Conservation (phyloP, 495 filamentous ascomycete species). For the Tuber magnatum region DNA sequence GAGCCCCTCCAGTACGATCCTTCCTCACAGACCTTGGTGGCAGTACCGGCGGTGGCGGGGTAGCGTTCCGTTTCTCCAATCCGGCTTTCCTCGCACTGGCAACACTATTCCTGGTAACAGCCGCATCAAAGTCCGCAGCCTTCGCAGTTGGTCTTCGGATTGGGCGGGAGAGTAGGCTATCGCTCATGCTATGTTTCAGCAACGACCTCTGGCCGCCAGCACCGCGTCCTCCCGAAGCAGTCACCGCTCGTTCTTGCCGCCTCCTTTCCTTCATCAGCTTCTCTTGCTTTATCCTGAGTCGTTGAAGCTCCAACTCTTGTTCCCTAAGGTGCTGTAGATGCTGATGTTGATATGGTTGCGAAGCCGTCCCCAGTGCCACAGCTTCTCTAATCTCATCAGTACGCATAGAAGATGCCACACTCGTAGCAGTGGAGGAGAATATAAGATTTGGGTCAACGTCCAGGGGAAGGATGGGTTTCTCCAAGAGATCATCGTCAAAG, state of each 20-base stretch:
- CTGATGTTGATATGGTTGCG: conserved; percentile 39
- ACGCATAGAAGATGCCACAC: conserved; percentile 38
- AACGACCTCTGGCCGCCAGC: conserved; percentile 19
- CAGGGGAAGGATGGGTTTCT: conserved; percentile 22
- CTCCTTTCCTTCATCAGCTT: conserved; percentile 23
- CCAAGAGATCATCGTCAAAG: conserved; percentile 29
- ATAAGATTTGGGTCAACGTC: conserved; percentile 36
- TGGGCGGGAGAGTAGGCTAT: conserved; percentile 25
- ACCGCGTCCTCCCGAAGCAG: conserved; percentile 23
- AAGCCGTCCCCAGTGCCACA: conserved; percentile 11
- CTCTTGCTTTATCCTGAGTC: conserved; percentile 26
- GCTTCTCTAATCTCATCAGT: conserved; percentile 11
- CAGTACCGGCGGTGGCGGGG: conserved; percentile 17
- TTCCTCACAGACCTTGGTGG: conserved; percentile 3
- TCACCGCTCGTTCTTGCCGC: conserved; percentile 23
- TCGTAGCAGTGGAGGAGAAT: conserved; percentile 36
- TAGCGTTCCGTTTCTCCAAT: conserved; percentile 18
- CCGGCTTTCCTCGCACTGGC: conserved; percentile 16
- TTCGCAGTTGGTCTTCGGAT: conserved; percentile 19
- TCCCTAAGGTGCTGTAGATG: conserved; percentile 40
- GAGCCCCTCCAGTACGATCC: neutral
- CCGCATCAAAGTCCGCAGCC: conserved; percentile 37
- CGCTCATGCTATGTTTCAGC: conserved; percentile 29
- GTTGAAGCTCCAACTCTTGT: conserved; percentile 37
- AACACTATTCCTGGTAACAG: conserved; percentile 32